A percentile compares a stretch with the other conserved stretches of the same genome.
Evolutionary conservation across 1,139 yeast genomes (phyloP).

Genomic region (Geotrichum histeridarum): DNA sequence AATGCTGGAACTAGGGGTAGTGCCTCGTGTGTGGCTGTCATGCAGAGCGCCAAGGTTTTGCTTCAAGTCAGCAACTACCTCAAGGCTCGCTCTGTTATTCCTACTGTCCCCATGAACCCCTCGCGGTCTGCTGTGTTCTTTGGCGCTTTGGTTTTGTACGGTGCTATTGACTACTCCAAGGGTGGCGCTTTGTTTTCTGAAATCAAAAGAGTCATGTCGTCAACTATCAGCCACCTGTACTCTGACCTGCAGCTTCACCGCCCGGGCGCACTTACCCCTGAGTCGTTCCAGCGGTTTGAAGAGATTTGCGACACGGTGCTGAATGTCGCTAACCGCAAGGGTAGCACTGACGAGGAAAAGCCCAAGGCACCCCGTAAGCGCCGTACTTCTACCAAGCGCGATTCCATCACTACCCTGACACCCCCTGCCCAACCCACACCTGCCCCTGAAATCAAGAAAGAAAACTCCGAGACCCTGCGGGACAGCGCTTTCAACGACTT

Average conservation of each 20-base stretch:
- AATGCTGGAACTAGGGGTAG: conserved; percentile 41
- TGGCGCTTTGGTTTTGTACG: conserved; percentile 67
- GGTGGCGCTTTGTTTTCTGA: conserved; percentile 77
- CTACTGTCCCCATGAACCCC: conserved; percentile 66
- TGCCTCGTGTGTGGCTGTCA: conserved; percentile 62
- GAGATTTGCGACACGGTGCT: conserved; percentile 28
- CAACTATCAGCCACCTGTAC: conserved; percentile 27
- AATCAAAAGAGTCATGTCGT: conserved; percentile 44
- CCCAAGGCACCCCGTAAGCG: conserved; percentile 7
- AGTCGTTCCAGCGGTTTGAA: conserved; percentile 27
- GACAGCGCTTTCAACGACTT: conserved; percentile 18
- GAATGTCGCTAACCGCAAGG: conserved; percentile 13
- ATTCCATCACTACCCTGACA: neutral
- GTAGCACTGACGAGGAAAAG: conserved; percentile 6
- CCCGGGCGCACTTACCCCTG: conserved; percentile 29
- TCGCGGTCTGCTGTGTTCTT: conserved; percentile 64
- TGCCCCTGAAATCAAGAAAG: neutral
- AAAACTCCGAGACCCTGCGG: conserved; percentile 4
- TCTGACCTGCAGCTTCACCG: conserved; percentile 27
- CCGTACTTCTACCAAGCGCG: conserved; percentile 10
- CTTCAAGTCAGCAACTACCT: conserved; percentile 54
- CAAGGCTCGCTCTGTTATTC: conserved; percentile 41
- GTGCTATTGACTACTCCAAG: conserved; percentile 74
- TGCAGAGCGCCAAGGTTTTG: conserved; percentile 67
- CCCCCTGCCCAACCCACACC: conserved; percentile 1